Evolutionary conservation across 1,139 yeast species (phyloP).

Genomic region (Suhomyces bokatorum): DNA sequence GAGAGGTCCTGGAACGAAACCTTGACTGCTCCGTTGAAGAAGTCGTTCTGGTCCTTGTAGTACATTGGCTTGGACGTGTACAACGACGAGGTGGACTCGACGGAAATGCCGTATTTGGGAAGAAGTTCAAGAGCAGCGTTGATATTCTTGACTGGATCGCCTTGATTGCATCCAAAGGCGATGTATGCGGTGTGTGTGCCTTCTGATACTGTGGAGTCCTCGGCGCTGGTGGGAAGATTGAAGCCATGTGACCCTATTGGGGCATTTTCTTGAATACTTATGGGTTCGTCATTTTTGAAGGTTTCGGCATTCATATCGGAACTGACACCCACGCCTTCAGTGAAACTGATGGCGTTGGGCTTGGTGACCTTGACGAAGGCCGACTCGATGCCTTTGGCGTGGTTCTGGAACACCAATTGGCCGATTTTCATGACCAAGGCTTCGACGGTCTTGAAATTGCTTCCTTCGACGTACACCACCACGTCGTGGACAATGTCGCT

Average conservation of each 20-base stretch:
- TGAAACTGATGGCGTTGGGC: slow-evolving; percentile 83
- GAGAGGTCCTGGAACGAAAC: slow-evolving; percentile 49
- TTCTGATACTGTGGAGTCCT: slow-evolving; percentile 16
- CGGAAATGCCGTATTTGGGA: slow-evolving; percentile 41
- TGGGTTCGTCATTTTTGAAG: slow-evolving; percentile 29
- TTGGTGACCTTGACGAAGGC: slow-evolving; percentile 69
- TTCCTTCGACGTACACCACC: slow-evolving; percentile 61
- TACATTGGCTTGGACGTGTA: slow-evolving; percentile 95
- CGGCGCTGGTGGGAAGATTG: slow-evolving; percentile 15
- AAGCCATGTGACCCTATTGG: slow-evolving; percentile 5
- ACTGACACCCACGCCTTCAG: slow-evolving; percentile 89
- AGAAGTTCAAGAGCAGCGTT: slow-evolving; percentile 55
- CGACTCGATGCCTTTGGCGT: slow-evolving; percentile 28
- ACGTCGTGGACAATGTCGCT: slow-evolving; percentile 47
- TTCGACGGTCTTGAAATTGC: slow-evolving; percentile 89
- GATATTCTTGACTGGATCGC: slow-evolving; percentile 67
- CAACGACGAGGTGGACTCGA: slow-evolving; percentile 68
- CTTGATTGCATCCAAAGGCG: slow-evolving; percentile 90
- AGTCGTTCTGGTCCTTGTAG: slow-evolving; percentile 73
- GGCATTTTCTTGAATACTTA: slow-evolving; percentile 11
- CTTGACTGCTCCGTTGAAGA: slow-evolving; percentile 79
- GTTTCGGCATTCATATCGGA: slow-evolving; percentile 50
- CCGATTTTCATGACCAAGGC: slow-evolving; percentile 80
- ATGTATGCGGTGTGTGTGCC: slow-evolving; percentile 59
- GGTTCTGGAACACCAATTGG: slow-evolving; percentile 52